These are phyloP conservation scores for Cadophora sp. DNA, from an alignment of 2,329 filamentous ascomycete species.

Conservation along the genomic window DNA sequence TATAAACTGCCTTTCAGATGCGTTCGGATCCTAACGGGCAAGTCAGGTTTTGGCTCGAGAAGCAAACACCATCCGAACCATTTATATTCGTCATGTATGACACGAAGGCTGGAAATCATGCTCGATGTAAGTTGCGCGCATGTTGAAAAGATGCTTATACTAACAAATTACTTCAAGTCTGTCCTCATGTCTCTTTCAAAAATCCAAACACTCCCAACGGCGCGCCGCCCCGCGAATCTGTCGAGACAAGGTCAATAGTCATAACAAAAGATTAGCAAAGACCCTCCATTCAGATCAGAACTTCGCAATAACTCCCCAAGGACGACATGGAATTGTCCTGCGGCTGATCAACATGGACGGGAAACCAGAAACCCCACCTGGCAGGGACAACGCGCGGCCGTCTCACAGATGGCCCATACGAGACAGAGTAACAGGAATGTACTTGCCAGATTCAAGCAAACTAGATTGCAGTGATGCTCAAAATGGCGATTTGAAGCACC, in stretches of 20 bases:
- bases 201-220: constrained; percentile 25
- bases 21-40: neutral
- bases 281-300: too few relatives aligned
- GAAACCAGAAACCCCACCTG: too few relatives aligned
- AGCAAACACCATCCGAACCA: constrained; percentile 35
- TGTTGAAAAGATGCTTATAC: too few relatives aligned
- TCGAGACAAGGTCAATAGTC: constrained; percentile 35
- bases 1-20: neutral
- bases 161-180: constrained; percentile 23
- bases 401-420: too few relatives aligned
- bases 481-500: too few relatives aligned
- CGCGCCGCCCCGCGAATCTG: constrained; percentile 24
- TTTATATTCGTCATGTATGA: constrained; percentile 39
- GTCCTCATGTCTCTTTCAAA: constrained; percentile 34
- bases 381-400: too few relatives aligned
- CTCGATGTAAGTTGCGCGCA: constrained; percentile 29
- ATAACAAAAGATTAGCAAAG: constrained; percentile 27
- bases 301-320: too few relatives aligned
- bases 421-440: too few relatives aligned
- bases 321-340: too few relatives aligned
- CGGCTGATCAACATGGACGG: too few relatives aligned
- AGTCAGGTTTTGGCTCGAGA: constrained; percentile 37
- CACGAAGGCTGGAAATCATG: constrained; percentile 30
- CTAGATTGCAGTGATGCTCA: too few relatives aligned
- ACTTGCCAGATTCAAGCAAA: too few relatives aligned